Evolutionary conservation across 192 early-diverging fungal genomes (phyloP).

Genomic region (Backusella luteola): DNA sequence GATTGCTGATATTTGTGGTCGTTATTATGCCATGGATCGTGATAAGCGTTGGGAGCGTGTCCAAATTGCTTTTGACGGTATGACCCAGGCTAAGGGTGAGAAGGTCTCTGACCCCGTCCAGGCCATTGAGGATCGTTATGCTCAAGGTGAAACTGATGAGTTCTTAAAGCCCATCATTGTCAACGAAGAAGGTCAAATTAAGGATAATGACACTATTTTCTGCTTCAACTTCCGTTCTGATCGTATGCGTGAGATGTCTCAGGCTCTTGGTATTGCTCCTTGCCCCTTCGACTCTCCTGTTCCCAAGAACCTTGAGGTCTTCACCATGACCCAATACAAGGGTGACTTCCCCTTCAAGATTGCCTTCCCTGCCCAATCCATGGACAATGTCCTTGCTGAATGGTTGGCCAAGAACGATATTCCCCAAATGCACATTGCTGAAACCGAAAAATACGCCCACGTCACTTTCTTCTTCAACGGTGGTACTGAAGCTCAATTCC

Average conservation of each 20-base stretch:
- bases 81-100: conserved; percentile 80
- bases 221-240: conserved; percentile 99
- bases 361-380: conserved; percentile 94
- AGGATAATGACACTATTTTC: conserved; percentile 86
- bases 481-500: conserved; percentile 91
- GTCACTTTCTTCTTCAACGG: conserved; percentile 99
- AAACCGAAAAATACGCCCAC: conserved; percentile 99
- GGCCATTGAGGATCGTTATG: conserved; percentile 85
- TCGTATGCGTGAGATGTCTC: conserved; percentile 93
- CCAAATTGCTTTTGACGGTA: conserved; percentile 89
- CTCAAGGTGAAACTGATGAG: conserved; percentile 94
- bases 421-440: conserved; percentile 94
- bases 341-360: conserved; percentile 92
- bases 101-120: conserved; percentile 60
- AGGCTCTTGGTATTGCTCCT: conserved; percentile 84
- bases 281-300: conserved; percentile 80
- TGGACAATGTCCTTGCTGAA: conserved; percentile 98
- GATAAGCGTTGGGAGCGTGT: conserved; percentile 99
- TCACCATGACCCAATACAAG: conserved; percentile 98
- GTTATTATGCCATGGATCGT: conserved; percentile 99
- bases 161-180: conserved; percentile 99
- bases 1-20: conserved; percentile 90
- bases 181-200: conserved; percentile 72
- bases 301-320: conserved; percentile 81
- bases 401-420: conserved; percentile 89